Evolutionary conservation across 1,139 yeast species (phyloP).

Genomic region (Blastobotrys illinoisensis): DNA sequence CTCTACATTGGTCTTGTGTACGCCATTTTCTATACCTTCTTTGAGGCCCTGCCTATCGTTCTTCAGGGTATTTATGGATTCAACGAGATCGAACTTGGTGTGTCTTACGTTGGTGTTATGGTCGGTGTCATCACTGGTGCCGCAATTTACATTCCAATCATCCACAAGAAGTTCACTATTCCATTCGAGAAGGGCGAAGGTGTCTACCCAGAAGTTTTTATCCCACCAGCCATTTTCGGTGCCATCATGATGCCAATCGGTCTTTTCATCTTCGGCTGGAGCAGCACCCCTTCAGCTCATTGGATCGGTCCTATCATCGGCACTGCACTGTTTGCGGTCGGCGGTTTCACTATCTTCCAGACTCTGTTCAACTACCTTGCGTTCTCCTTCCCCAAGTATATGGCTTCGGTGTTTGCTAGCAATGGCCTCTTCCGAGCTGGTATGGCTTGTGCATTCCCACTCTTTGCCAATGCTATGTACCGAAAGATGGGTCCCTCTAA

Average conservation of each 20-base stretch:
- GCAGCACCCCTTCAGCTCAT: slow-evolving; percentile 52
- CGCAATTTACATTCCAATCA: slow-evolving; percentile 6
- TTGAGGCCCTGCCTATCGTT: slow-evolving; percentile 57
- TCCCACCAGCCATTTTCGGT: slow-evolving; percentile 38
- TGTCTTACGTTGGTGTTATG: slow-evolving; percentile 40
- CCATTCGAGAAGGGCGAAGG: slow-evolving; percentile 27
- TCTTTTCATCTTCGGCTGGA: slow-evolving; percentile 48
- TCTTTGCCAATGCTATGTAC: slow-evolving; percentile 50
- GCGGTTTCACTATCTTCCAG: slow-evolving; percentile 67
- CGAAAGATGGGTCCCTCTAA: slow-evolving; percentile 32
- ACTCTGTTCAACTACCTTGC: slow-evolving; percentile 66
- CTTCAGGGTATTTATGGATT: slow-evolving; percentile 42
- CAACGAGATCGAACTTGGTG: slow-evolving; percentile 45
- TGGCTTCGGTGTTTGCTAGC: slow-evolving; percentile 55
- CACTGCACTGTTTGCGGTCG: slow-evolving; percentile 70
- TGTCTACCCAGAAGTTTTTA: slow-evolving; percentile 33
- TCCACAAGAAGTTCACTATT: slow-evolving; percentile 9
- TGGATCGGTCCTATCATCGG: slow-evolving; percentile 79
- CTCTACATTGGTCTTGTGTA: slow-evolving; percentile 49
- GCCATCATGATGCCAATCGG: slow-evolving; percentile 51
- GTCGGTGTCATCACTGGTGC: slow-evolving; percentile 37
- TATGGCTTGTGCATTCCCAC: slow-evolving; percentile 56
- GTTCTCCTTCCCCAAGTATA: slow-evolving; percentile 63
- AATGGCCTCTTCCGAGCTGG: slow-evolving; percentile 47
- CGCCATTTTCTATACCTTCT: slow-evolving; percentile 49